These are phyloP conservation scores for Penicillium argentinense DNA, from an alignment of 495 filamentous ascomycete genomes.

Conservation along the genomic window DNA sequence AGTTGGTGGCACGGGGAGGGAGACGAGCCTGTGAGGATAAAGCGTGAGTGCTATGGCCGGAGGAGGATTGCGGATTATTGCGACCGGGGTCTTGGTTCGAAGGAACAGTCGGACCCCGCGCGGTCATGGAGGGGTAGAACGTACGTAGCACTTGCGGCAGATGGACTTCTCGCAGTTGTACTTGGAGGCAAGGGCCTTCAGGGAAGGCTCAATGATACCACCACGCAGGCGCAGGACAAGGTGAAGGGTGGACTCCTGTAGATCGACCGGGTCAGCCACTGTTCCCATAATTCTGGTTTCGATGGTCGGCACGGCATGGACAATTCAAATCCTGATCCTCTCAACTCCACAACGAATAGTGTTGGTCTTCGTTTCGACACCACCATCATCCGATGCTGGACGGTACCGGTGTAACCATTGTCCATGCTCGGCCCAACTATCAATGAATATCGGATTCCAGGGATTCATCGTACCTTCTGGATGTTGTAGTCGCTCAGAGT, in stretches of 20 bases:
- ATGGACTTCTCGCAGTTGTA: conserved; percentile 99
- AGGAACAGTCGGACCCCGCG: background rate
- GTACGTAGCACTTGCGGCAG: conserved; percentile 99
- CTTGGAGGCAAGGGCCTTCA: conserved; percentile 97
- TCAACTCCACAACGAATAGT: conserved; percentile 2
- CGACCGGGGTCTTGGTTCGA: background rate
- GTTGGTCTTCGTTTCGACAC: background rate
- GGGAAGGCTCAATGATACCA: conserved; percentile 98
- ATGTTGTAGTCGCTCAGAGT: conserved; percentile 99
- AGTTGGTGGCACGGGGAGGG: conserved; percentile 97
- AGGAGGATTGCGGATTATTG: background rate
- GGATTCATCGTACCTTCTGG: conserved; percentile 78
- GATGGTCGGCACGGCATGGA: background rate
- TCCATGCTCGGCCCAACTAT: background rate
- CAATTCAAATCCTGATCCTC: conserved; percentile 11
- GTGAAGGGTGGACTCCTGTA: conserved; percentile 96
- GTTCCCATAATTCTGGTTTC: conserved; percentile 4
- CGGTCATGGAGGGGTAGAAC: conserved; percentile 31
- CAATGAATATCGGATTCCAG: conserved; percentile 1
- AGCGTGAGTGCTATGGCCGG: conserved; percentile 15
- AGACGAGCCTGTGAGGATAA: conserved; percentile 71
- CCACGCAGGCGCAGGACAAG: conserved; percentile 98
- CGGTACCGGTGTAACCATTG: too few relatives aligned
- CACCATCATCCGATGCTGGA: background rate
- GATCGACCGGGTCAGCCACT: conserved; percentile 25